Base-by-base conservation (phyloP, 2,329 filamentous ascomycete genomes). In the Alternaria brassicae region DNA sequence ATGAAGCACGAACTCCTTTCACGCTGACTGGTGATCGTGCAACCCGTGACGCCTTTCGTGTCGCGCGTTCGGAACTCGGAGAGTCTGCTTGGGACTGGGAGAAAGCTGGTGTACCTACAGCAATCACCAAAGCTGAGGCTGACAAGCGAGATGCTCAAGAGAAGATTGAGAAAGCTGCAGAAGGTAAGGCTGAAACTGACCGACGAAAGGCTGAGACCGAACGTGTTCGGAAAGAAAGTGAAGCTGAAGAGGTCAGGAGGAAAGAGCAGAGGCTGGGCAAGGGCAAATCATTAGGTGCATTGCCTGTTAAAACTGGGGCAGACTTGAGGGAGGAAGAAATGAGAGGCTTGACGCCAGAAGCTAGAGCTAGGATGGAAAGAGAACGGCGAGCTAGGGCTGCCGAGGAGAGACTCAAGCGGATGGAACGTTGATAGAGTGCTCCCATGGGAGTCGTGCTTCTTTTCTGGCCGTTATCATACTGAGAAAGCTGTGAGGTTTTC, bases 351-450 rank as follows among this genome's bases (percentile, higher is more conserved):
- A 96, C 91, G 40, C 89, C 92, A 0, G 94, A 98, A 80, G 93
- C 95, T 86, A 87, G 88, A 75, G 86, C 89, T 85, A 88, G 86
- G 74, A 78, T 98, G 53, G 95, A 98, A 77, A 84, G 95, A 68
- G 95, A 99, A 80, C 84, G 93, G 69, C 89, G 94, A 72, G 95
- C 95, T 4, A 87, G 94, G 70, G 95, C 95, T 8, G 94, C 93
- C 0, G 95, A 98, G 79, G 93, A 94, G 81, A 87, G 94, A 73
- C 84, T 97, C 60, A 88, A 85, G 79, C 84, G 85, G 71, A 68
- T 77, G 63, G 67, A 73, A 49, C 36, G 36, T 28, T 58, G 50
- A 58, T n/a, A n/a, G 21, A 23, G 23, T 13, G 25, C 17, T 36
- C n/a, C 3, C 2, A 30, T 23, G 4, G 21, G 27, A 21, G 9